Conservation (phyloP, 2,329 filamentous ascomycete genomes). For the Apiospora hydei region DNA sequence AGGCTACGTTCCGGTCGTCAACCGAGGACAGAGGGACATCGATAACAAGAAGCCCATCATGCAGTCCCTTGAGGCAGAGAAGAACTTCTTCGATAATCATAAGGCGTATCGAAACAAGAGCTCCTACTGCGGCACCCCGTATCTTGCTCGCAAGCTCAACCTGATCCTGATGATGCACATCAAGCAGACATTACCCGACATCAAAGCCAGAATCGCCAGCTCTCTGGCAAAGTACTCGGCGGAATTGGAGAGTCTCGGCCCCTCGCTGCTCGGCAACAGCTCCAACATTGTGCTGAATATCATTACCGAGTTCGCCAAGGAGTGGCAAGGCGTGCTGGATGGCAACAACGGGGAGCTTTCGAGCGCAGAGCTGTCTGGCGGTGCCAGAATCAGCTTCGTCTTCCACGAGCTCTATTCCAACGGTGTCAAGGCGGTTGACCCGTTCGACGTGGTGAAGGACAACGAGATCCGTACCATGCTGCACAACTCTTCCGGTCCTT, state of each 20-base stretch:
- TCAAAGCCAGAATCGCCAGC: constrained; percentile 95
- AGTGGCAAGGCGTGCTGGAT: constrained; percentile 95
- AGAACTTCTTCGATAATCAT: constrained; percentile 97
- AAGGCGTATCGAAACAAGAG: constrained; percentile 99
- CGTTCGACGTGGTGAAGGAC: constrained; percentile 97
- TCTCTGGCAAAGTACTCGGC: constrained; percentile 90
- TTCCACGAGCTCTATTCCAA: constrained; percentile 99
- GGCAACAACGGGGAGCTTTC: constrained; percentile 97
- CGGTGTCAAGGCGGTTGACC: constrained; percentile 96
- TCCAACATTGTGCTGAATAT: constrained; percentile 97
- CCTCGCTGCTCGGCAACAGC: constrained; percentile 94
- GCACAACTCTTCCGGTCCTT: constrained; percentile 99
- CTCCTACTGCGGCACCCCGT: constrained; percentile 97
- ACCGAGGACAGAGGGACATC: constrained; percentile 96
- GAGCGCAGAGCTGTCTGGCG: constrained; percentile 91
- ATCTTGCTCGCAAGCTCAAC: constrained; percentile 95
- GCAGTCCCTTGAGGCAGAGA: constrained; percentile 89
- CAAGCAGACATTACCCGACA: constrained; percentile 98
- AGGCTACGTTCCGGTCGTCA: constrained; percentile 97
- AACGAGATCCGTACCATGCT: constrained; percentile 96
- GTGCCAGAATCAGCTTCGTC: constrained; percentile 97
- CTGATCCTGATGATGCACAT: constrained; percentile 99
- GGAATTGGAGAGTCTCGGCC: constrained; percentile 84
- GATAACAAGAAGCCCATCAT: constrained; percentile 97
- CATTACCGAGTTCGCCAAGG: constrained; percentile 98